Percentiles rank a stretch among this genome's conserved stretches.
phyloP scores from a whole-genome alignment of 768 basidiomycete species.

The Coprinopsis cinerea region DNA sequence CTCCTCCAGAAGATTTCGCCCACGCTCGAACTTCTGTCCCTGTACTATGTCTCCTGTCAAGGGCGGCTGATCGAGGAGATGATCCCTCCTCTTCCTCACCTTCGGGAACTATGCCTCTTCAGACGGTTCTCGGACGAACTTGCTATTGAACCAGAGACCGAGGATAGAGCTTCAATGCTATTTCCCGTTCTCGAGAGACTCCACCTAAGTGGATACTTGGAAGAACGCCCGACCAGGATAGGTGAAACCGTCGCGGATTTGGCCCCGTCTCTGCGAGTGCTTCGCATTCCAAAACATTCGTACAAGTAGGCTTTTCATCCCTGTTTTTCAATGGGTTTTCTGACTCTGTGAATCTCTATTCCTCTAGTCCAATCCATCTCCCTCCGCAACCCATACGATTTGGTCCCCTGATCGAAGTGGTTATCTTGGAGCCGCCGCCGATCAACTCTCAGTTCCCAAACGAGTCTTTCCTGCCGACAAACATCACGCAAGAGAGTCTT shows the following conservation, averaged over 20 bases:
- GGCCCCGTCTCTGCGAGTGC: background rate
- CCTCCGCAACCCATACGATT: too few relatives aligned
- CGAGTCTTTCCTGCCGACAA: too few relatives aligned
- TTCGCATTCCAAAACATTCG: background rate
- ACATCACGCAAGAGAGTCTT: too few relatives aligned
- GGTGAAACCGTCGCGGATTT: background rate
- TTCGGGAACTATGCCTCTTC: conserved; percentile 1
- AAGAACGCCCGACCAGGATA: background rate
- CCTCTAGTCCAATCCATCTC: too few relatives aligned
- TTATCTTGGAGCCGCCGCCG: too few relatives aligned
- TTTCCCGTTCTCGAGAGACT: conserved; percentile 4
- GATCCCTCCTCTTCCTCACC: background rate
- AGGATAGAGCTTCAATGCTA: background rate
- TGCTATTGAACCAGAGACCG: conserved; percentile 6
- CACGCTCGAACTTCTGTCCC: conserved; percentile 1
- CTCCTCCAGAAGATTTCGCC: conserved; percentile 2
- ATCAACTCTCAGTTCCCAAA: too few relatives aligned
- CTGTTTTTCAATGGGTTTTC: too few relatives aligned
- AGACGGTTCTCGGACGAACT: background rate
- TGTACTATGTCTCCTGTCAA: conserved; percentile 2
- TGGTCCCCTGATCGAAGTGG: too few relatives aligned
- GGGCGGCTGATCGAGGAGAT: conserved; percentile 2
- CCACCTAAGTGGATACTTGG: conserved; percentile 2
- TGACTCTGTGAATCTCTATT: too few relatives aligned
- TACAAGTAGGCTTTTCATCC: background rate